Percentiles rank a stretch among this genome's conserved stretches.
Evolutionary conservation across 2,329 filamentous ascomycete genomes (phyloP).

Genomic region (Aureobasidium sp.): DNA sequence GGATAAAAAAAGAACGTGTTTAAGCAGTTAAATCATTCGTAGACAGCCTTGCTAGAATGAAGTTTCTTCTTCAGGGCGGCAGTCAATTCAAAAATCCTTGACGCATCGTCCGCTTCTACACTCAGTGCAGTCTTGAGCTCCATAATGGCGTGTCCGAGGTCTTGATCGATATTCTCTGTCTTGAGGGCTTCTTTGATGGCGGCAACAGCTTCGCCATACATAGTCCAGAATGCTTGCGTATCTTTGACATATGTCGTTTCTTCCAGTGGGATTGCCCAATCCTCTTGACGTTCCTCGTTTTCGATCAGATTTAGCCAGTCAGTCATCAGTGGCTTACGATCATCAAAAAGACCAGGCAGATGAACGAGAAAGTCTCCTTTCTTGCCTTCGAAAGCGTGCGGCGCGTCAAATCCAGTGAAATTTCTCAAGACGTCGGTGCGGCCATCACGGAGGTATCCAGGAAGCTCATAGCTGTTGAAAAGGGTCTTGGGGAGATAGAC

Average conservation of each 20-base stretch:
- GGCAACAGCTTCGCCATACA: constrained; percentile 23
- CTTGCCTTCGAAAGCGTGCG: constrained; percentile 9
- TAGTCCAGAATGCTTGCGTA: constrained; percentile 20
- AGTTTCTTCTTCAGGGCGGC: not conserved
- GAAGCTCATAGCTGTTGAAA: constrained; percentile 16
- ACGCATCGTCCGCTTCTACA: not conserved
- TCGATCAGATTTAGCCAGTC: constrained; percentile 18
- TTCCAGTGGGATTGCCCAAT: constrained; percentile 15
- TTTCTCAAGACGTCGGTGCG: not conserved
- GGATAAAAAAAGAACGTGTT: no score
- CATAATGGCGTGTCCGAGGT: not conserved
- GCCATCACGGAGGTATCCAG: not conserved
- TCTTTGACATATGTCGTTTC: constrained; percentile 17
- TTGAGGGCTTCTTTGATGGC: constrained; percentile 17
- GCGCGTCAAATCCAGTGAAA: constrained; percentile 27
- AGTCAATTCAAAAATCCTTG: not conserved
- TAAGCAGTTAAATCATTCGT: no score
- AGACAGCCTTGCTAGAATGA: no score
- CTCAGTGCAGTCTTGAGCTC: not conserved
- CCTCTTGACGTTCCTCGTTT: not conserved
- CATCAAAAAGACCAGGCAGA: constrained; percentile 19
- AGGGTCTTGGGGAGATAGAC: constrained; percentile 11
- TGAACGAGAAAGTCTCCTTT: constrained; percentile 18
- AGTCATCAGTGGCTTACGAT: constrained; percentile 18
- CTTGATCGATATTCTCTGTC: not conserved